Evolutionary conservation across 2,329 filamentous ascomycete species (phyloP).

Genomic region (Clonostachys rosea): DNA sequence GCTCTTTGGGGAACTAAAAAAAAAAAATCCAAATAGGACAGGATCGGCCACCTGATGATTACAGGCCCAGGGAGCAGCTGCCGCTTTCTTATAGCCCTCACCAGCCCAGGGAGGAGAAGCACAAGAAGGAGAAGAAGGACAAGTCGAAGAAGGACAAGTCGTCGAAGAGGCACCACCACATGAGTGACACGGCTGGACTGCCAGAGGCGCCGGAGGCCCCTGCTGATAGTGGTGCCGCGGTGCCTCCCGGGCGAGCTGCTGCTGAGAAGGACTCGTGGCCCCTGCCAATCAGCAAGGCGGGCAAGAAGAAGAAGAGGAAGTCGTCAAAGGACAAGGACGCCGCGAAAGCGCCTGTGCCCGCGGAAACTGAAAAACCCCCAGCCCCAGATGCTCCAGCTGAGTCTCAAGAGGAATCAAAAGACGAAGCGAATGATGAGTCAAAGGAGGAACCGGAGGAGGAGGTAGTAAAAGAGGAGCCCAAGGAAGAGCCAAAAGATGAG

Average conservation of each 20-base stretch:
- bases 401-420: too few relatives aligned
- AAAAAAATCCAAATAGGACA: too few relatives aligned
- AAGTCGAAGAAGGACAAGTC: slow-evolving; percentile 6
- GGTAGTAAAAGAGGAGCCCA: neutral
- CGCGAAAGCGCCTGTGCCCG: neutral
- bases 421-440: too few relatives aligned
- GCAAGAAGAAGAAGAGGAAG: slow-evolving; percentile 4
- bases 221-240: too few relatives aligned
- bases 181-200: too few relatives aligned
- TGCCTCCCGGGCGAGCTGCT: too few relatives aligned
- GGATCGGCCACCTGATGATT: neutral
- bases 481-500: neutral
- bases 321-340: slow-evolving; percentile 6
- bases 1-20: too few relatives aligned
- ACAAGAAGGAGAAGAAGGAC: slow-evolving; percentile 3
- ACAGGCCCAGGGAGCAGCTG: slow-evolving; percentile 1
- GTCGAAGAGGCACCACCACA: too few relatives aligned
- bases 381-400: too few relatives aligned
- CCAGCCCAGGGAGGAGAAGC: neutral
- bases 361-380: neutral
- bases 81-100: neutral
- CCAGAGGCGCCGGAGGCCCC: too few relatives aligned
- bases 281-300: too few relatives aligned
- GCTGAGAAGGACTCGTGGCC: too few relatives aligned
- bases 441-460: neutral